Evolutionary conservation across 2,329 filamentous ascomycete species (phyloP).

Genomic region (Arachnomyces sp.): DNA sequence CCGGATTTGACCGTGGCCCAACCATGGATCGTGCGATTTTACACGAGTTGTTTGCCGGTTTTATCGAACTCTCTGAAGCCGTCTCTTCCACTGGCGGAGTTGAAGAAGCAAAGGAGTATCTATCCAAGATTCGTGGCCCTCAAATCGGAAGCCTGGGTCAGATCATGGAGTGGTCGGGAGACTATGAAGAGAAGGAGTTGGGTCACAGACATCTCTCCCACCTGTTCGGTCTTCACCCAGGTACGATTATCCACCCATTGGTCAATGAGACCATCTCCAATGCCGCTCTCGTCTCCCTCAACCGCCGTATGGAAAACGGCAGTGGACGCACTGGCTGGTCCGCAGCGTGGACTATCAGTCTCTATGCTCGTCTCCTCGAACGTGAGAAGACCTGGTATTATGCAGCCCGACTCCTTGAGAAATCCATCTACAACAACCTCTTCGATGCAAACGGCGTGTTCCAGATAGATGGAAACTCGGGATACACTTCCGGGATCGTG

Average conservation of each 20-base stretch:
- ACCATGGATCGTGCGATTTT: slow-evolving; percentile 43
- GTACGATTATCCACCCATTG: slow-evolving; percentile 30
- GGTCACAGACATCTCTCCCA: slow-evolving; percentile 48
- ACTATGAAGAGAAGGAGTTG: slow-evolving; percentile 36
- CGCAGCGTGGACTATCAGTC: slow-evolving; percentile 44
- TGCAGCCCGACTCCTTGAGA: slow-evolving; percentile 31
- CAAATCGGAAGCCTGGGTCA: slow-evolving; percentile 19
- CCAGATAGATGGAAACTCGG: slow-evolving; percentile 47
- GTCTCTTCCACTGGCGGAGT: slow-evolving; percentile 7
- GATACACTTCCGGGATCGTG: slow-evolving; percentile 40
- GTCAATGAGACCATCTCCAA: slow-evolving; percentile 25
- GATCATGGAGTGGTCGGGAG: slow-evolving; percentile 27
- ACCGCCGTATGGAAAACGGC: slow-evolving; percentile 28
- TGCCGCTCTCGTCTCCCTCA: slow-evolving; percentile 21
- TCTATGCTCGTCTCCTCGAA: slow-evolving; percentile 42
- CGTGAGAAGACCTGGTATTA: slow-evolving; percentile 30
- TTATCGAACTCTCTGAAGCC: slow-evolving; percentile 16
- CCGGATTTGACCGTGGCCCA: slow-evolving; percentile 22
- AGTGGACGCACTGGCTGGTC: slow-evolving; percentile 48
- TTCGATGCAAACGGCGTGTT: slow-evolving; percentile 42
- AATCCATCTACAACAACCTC: slow-evolving; percentile 39
- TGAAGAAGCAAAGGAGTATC: slow-evolving; percentile 7
- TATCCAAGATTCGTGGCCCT: slow-evolving; percentile 11
- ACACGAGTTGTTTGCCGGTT: slow-evolving; percentile 31
- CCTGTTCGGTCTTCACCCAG: slow-evolving; percentile 44